phyloP scores from a whole-genome alignment of 177 flowering plant genomes.

The Vitis hybrid region DNA sequence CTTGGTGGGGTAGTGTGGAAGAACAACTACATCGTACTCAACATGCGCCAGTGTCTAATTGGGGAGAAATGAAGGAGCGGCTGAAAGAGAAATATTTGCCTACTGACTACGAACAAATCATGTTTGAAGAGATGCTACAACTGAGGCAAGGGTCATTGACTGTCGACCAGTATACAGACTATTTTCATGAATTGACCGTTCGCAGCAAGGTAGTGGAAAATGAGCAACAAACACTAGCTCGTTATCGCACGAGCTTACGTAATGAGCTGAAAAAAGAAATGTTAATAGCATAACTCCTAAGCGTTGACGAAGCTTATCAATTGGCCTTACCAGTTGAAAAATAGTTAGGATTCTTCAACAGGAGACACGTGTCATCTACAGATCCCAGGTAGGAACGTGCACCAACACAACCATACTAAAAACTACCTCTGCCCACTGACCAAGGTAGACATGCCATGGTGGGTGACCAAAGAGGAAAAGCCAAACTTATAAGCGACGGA shows the following conservation, averaged over 20 bases:
- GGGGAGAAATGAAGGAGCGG: constrained; percentile 5
- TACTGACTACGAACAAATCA: not conserved
- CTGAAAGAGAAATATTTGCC: not conserved
- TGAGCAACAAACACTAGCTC: not conserved
- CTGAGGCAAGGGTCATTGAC: too few species aligned
- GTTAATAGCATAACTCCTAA: too few species aligned
- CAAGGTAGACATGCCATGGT: not conserved
- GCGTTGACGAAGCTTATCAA: too few species aligned
- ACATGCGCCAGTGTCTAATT: not conserved
- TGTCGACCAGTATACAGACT: too few species aligned
- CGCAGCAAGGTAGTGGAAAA: not conserved
- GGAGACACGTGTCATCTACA: too few species aligned
- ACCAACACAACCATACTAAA: not conserved
- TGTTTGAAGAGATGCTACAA: too few species aligned
- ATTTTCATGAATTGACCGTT: too few species aligned
- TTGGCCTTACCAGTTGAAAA: too few species aligned
- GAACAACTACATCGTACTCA: constrained; percentile 3
- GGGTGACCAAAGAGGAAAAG: constrained; percentile 1
- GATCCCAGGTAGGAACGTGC: too few species aligned
- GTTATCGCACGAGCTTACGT: too few species aligned
- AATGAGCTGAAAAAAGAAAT: too few species aligned
- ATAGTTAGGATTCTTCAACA: too few species aligned
- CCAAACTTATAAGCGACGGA: not conserved
- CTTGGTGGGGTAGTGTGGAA: not conserved
- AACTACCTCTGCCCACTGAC: not conserved